Conservation (phyloP, 768 basidiomycete species). For the Amanita exitialis region DNA sequence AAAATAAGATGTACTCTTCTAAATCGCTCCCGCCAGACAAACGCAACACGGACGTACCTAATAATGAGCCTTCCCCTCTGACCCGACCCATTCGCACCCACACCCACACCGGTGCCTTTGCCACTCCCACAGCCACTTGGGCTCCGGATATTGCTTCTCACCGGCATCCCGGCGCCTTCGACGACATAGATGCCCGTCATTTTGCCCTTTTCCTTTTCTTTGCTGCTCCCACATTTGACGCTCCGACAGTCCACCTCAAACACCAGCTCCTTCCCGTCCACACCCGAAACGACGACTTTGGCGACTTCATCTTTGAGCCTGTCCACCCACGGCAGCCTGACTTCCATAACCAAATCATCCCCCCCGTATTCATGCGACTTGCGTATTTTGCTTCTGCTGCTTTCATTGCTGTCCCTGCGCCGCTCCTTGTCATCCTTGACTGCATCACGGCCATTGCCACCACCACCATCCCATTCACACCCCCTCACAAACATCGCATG, state of each 20-base stretch:
- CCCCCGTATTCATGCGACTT: constrained; percentile 33
- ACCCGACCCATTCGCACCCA: constrained; percentile 6
- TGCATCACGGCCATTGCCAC: neutral
- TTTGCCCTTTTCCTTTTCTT: constrained; percentile 26
- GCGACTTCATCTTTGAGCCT: constrained; percentile 33
- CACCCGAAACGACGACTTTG: constrained; percentile 34
- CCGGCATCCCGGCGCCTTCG: constrained; percentile 5
- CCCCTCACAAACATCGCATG: constrained; percentile 25
- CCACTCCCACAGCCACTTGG: neutral
- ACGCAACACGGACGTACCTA: constrained; percentile 12
- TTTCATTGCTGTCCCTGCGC: neutral
- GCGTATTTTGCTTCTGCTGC: neutral
- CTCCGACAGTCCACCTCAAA: constrained; percentile 37
- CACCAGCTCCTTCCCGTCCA: constrained; percentile 40
- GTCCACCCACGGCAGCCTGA: constrained; percentile 46
- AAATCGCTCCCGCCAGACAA: neutral
- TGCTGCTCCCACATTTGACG: constrained; percentile 1
- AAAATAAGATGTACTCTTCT: neutral
- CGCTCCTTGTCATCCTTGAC: neutral
- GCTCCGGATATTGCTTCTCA: neutral
- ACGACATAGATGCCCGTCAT: constrained; percentile 33
- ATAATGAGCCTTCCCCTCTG: constrained; percentile 15
- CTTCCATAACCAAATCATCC: constrained; percentile 40
- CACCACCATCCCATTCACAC: constrained; percentile 1
- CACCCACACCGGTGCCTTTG: neutral